Evolutionary conservation across 2,329 filamentous ascomycete species (phyloP).

Genomic region (Arthrobotrys megalospora): DNA sequence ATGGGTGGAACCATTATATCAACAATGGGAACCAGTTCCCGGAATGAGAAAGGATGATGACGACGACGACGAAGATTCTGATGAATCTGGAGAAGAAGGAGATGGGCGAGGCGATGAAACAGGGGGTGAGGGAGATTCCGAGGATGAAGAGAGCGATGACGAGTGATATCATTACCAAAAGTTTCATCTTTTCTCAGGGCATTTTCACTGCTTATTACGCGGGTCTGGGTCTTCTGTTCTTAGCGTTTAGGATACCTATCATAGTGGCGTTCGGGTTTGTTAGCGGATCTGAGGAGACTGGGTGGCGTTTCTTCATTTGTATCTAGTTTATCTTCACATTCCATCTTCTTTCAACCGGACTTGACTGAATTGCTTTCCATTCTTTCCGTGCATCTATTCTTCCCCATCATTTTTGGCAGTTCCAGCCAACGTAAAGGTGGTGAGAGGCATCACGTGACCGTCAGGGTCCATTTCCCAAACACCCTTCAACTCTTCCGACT

Average conservation of each 20-base stretch:
- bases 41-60: slow-evolving; percentile 76
- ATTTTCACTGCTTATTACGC: slow-evolving; percentile 12
- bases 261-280: slow-evolving; percentile 39
- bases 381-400: not conserved
- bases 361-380: slow-evolving; percentile 1
- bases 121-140: slow-evolving; percentile 30
- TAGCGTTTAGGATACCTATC: slow-evolving; percentile 32
- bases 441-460: slow-evolving; percentile 54
- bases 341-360: slow-evolving; percentile 14
- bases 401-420: slow-evolving; percentile 27
- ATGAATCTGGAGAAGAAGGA: slow-evolving; percentile 19
- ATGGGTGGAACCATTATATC: slow-evolving; percentile 89
- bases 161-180: slow-evolving; percentile 29
- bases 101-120: slow-evolving; percentile 72
- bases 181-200: slow-evolving; percentile 2
- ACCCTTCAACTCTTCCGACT: slow-evolving; percentile 48
- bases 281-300: slow-evolving; percentile 17
- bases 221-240: slow-evolving; percentile 25
- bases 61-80: slow-evolving; percentile 72
- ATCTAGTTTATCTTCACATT: slow-evolving; percentile 24
- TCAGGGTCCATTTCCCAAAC: slow-evolving; percentile 59
- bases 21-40: slow-evolving; percentile 82
- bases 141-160: slow-evolving; percentile 36
- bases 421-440: slow-evolving; percentile 36
- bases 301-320: slow-evolving; percentile 46